Base-by-base conservation (phyloP, 495 filamentous ascomycete genomes). In the Staphylotrichum tortipilum region DNA sequence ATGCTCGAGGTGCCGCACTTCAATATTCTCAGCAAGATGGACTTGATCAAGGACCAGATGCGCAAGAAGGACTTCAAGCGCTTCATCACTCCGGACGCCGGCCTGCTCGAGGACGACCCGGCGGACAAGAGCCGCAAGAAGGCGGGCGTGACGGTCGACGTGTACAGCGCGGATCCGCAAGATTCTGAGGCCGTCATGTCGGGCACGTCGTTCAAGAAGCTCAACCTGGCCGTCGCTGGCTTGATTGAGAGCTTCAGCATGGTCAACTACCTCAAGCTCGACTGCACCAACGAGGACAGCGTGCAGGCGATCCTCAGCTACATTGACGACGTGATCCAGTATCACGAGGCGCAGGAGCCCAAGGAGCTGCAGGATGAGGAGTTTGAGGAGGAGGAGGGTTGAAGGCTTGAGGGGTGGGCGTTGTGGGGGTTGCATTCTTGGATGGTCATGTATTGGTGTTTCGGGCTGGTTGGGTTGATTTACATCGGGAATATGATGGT, bases 211-310 rank as follows among this genome's bases (percentile, higher is more conserved):
- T 95, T 94, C 65, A 77, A 83, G 44, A 77, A 75, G 47, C 71
- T 95, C 47, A 95, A 95, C 55, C 76, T 71, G 47, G 90, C 89
- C 1, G 90, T 98, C 18, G 92, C 85, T 11, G 79, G 83, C 44
- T 68, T 98, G 47, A 90, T 98, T 49, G 92, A 97, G 67, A 89
- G 85, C 65, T 98, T 95, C 66, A 94, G 89, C 66, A 94, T 98
- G 88, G 90, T 98, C 4, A 92, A 83, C 17, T 98, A 92, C 62
- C 71, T 96, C 33, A 84, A 89, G 70, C 70, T 98, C 29, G 86
- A 97, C 61, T 87, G 80, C 40, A 86, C 90, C 57, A 83, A 95
- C 55, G 92, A 96, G 66, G 92, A 98, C 55, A 96, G 91, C 62
- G 86, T 98, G 8, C 82, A 78, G 4, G 81, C 82, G 7, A 82